Evolutionary conservation across 2,329 filamentous ascomycete genomes (phyloP).

Genomic region (Fusarium nelsonii): DNA sequence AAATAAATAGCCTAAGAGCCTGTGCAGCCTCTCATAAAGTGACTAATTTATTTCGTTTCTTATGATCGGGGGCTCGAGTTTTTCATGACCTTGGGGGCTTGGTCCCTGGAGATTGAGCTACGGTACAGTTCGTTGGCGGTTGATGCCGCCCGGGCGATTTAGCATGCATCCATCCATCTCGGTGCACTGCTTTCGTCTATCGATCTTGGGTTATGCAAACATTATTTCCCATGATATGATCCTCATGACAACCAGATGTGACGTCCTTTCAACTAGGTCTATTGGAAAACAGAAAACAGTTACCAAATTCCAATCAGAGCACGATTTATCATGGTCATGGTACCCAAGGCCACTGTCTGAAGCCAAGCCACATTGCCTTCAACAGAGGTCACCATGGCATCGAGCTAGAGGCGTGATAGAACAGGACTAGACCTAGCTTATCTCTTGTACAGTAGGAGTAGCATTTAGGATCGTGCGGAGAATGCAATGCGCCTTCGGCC

Average conservation of each 20-base stretch:
- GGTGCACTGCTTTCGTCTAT: slow-evolving; percentile 7
- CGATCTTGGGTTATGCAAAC: slow-evolving; percentile 11
- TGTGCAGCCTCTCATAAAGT: too few species aligned
- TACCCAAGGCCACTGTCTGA: slow-evolving; percentile 27
- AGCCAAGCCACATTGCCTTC: slow-evolving; percentile 39
- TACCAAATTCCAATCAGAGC: background rate
- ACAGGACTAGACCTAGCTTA: slow-evolving; percentile 43
- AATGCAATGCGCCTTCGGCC: slow-evolving; percentile 26
- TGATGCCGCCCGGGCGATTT: slow-evolving; percentile 1
- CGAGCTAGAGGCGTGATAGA: slow-evolving; percentile 40
- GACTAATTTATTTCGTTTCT: too few species aligned
- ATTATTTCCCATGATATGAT: slow-evolving; percentile 2
- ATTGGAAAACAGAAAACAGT: background rate
- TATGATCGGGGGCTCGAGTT: too few species aligned
- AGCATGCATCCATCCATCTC: slow-evolving; percentile 2
- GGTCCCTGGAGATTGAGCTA: slow-evolving; percentile 15
- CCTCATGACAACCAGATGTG: background rate
- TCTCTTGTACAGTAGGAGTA: slow-evolving; percentile 39
- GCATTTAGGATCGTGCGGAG: slow-evolving; percentile 42
- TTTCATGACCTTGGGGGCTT: too few species aligned
- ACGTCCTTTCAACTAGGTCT: background rate
- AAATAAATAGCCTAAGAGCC: too few species aligned
- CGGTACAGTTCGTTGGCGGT: background rate
- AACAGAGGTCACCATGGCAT: slow-evolving; percentile 30
- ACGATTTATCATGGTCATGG: slow-evolving; percentile 2